phyloP scores from a whole-genome alignment of 768 basidiomycete genomes.

The Ramaria sp. region DNA sequence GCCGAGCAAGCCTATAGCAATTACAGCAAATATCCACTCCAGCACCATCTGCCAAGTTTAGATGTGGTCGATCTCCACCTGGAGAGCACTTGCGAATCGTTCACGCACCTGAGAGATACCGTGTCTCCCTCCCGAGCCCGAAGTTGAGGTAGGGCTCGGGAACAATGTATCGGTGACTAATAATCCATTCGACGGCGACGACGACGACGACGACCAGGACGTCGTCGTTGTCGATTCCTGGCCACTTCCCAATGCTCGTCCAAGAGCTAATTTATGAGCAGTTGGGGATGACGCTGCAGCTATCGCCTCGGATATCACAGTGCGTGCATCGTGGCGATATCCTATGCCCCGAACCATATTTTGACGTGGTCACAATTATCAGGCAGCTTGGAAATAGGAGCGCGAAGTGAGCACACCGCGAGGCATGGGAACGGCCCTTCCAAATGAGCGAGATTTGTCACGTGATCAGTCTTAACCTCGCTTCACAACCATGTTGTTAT shows the following conservation, averaged over 20 bases:
- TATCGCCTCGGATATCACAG: too few relatives aligned
- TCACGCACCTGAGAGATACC: neutral
- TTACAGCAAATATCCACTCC: slow-evolving; percentile 5
- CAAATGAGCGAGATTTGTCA: too few relatives aligned
- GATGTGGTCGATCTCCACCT: neutral
- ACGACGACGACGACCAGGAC: too few relatives aligned
- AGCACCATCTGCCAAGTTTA: neutral
- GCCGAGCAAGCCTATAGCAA: neutral
- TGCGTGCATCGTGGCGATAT: too few relatives aligned
- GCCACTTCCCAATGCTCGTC: neutral
- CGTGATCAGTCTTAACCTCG: too few relatives aligned
- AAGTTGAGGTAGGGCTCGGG: neutral
- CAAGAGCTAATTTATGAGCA: neutral
- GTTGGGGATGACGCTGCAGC: neutral
- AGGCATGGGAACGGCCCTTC: too few relatives aligned
- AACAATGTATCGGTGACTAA: neutral
- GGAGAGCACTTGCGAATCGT: neutral
- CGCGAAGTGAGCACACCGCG: too few relatives aligned
- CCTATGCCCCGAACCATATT: too few relatives aligned
- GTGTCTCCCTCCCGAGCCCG: neutral
- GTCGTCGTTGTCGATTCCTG: neutral
- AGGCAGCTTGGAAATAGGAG: too few relatives aligned
- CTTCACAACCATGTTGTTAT: too few relatives aligned
- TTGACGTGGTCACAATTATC: too few relatives aligned
- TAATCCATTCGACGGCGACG: neutral